phyloP scores from a whole-genome alignment of 2,329 filamentous ascomycete genomes.

The Claviceps digitariae region DNA sequence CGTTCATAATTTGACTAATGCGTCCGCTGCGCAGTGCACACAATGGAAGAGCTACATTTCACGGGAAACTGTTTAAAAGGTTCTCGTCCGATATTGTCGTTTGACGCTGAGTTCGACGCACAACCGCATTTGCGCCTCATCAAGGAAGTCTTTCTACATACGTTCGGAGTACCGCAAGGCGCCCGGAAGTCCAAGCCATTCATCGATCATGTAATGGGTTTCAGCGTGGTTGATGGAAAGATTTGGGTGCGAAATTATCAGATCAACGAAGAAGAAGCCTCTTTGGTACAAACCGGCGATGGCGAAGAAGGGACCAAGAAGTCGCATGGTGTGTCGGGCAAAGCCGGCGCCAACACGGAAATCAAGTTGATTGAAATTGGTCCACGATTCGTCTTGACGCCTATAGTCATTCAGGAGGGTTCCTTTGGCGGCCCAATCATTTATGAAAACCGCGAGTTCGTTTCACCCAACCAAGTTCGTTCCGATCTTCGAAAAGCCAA shows the following conservation, averaged over 20 bases:
- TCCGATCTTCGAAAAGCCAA: slow-evolving; percentile 65
- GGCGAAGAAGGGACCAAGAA: slow-evolving; percentile 30
- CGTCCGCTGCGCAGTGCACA: slow-evolving; percentile 52
- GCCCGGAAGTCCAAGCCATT: slow-evolving; percentile 90
- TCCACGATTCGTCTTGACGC: slow-evolving; percentile 81
- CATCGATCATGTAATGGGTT: slow-evolving; percentile 86
- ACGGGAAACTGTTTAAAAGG: slow-evolving; percentile 95
- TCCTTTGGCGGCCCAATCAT: slow-evolving; percentile 94
- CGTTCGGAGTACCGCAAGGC: slow-evolving; percentile 82
- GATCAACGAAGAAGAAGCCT: slow-evolving; percentile 68
- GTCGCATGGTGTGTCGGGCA: slow-evolving; percentile 19
- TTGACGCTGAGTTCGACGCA: slow-evolving; percentile 75
- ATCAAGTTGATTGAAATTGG: slow-evolving; percentile 85
- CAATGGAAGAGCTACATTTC: slow-evolving; percentile 94
- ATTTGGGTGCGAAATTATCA: slow-evolving; percentile 96
- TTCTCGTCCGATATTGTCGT: slow-evolving; percentile 78
- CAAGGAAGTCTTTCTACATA: slow-evolving; percentile 80
- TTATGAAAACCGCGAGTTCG: slow-evolving; percentile 96
- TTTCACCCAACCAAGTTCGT: slow-evolving; percentile 88
- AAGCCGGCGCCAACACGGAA: slow-evolving; percentile 49
- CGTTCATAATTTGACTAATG: slow-evolving; percentile 11
- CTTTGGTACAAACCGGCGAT: slow-evolving; percentile 27
- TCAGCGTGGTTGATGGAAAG: slow-evolving; percentile 82
- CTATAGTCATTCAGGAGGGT: slow-evolving; percentile 88
- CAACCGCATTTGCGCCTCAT: slow-evolving; percentile 70